Evolutionary conservation across 1,139 yeast species (phyloP).

Genomic region (Pichiaceae sp.): DNA sequence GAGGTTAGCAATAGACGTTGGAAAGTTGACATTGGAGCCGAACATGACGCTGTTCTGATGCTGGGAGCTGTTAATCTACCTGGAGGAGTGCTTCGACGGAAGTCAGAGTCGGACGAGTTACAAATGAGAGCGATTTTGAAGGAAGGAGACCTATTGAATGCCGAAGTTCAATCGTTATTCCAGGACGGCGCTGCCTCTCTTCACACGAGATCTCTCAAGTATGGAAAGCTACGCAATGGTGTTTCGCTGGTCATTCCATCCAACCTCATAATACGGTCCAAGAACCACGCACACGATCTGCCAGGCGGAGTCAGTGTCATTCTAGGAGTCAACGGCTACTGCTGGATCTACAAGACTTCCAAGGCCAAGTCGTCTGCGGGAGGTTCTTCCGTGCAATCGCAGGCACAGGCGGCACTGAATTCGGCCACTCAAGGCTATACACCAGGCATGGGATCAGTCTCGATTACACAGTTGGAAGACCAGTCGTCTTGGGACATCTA

Average conservation of each 20-base stretch:
- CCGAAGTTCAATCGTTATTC: conserved; percentile 88
- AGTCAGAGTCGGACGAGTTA: conserved; percentile 89
- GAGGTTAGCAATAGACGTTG: conserved; percentile 93
- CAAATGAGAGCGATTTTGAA: conserved; percentile 92
- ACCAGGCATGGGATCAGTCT: conserved; percentile 53
- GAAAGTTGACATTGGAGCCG: conserved; percentile 95
- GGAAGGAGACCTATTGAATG: conserved; percentile 94
- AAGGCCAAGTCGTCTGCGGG: conserved; percentile 9
- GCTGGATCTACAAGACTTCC: conserved; percentile 80
- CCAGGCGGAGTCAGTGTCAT: conserved; percentile 90
- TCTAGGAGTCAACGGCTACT: conserved; percentile 88
- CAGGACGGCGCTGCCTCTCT: conserved; percentile 89
- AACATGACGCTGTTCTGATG: conserved; percentile 86
- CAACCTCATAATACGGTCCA: conserved; percentile 71
- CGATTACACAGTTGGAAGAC: conserved; percentile 85
- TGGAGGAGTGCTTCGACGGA: conserved; percentile 91
- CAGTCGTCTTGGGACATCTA: conserved; percentile 95
- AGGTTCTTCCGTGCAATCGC: conserved; percentile 16
- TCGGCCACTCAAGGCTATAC: conserved; percentile 27
- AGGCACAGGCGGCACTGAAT: conserved; percentile 31
- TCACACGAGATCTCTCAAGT: conserved; percentile 90
- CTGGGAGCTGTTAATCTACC: conserved; percentile 95
- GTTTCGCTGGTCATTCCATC: conserved; percentile 74
- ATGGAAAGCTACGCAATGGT: conserved; percentile 93
- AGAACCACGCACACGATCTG: conserved; percentile 75